Base-by-base conservation (phyloP, 2,329 filamentous ascomycete genomes). In the Arachnopeziza araneosa region DNA sequence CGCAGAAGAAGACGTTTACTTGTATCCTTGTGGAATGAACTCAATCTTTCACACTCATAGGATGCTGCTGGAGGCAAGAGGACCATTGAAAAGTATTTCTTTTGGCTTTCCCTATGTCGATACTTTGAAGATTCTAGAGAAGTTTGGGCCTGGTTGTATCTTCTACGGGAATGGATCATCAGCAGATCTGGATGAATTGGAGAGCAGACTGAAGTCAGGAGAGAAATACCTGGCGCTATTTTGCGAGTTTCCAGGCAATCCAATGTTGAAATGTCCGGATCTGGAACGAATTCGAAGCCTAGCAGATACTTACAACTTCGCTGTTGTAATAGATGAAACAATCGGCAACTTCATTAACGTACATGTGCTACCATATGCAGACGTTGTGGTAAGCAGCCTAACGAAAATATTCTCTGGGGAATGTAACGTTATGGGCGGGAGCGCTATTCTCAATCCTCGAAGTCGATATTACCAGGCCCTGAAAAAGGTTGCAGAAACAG, bases 71-170 rank as follows among this genome's bases (percentile, higher is more conserved):
- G 77, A 79, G 56, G 80, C 84, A 0, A 83, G 87, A 48, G 85
- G 86, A 2, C 77, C 80, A 8, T 71, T 83, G 61, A 89, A 90
- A 74, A 96, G 91, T 73, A 86, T 99, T 71, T 93, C 89, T 70
- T 97, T 91, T 70, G 95, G 95, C n/a, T 99, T 99, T 68, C 92
- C 95, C 0, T 99, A 99, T 68, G 91, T 97, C 56, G 95, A 99
- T 74, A 97, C 95, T 0, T 81, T 98, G 58, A 99, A 99, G 73
- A 91, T 97, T 55, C 78, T 98, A 5, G 81, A 98, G 72, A 99
- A 98, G 73, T 98, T 96, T 73, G 95, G 93, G 0, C 89, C 92
- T 0, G 93, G 93, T 0, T 93, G 88, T 61, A 73, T 88, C 1
- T 98, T 98, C 72, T 97, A 96, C 74, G 93, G 93, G 2, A 83